Evolutionary conservation across 192 early-diverging fungal genomes (phyloP).

Genomic region (Lobosporangium transversale): DNA sequence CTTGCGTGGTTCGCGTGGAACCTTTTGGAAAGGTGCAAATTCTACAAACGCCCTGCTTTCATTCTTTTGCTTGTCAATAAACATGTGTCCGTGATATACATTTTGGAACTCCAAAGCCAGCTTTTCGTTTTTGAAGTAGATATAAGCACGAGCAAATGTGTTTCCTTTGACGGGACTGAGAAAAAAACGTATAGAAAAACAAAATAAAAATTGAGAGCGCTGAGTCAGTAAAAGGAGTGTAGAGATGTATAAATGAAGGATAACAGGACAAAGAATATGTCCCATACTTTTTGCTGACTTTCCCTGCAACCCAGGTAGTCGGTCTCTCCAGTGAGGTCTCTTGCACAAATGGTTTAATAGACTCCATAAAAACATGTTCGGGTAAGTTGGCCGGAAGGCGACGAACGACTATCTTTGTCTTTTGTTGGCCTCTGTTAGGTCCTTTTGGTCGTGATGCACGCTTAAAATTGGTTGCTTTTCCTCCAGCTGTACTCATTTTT

Average conservation of each 20-base stretch:
- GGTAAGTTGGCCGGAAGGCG: slow-evolving; percentile 81
- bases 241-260: slow-evolving; percentile 1
- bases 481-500: slow-evolving; percentile 33
- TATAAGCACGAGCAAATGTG: slow-evolving; percentile 77
- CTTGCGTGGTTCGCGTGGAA: slow-evolving; percentile 73
- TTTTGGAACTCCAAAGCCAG: slow-evolving; percentile 76
- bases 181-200: background rate
- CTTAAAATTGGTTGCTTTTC: slow-evolving; percentile 17
- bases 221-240: too few species aligned
- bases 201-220: background rate
- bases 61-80: slow-evolving; percentile 76
- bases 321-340: slow-evolving; percentile 60
- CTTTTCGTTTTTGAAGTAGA: slow-evolving; percentile 77
- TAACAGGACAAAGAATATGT: background rate
- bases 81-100: slow-evolving; percentile 81
- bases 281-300: slow-evolving; percentile 76
- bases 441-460: slow-evolving; percentile 35
- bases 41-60: slow-evolving; percentile 80
- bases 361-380: slow-evolving; percentile 70
- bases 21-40: slow-evolving; percentile 81
- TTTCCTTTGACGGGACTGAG: slow-evolving; percentile 77
- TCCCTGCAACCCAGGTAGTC: slow-evolving; percentile 68
- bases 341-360: slow-evolving; percentile 66
- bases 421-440: slow-evolving; percentile 48
- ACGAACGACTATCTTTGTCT: slow-evolving; percentile 80